A percentile compares a stretch with the other conserved stretches of the same genome.
phyloP scores from a whole-genome alignment of 805 yeast species.

The Lipomyces kockii region DNA sequence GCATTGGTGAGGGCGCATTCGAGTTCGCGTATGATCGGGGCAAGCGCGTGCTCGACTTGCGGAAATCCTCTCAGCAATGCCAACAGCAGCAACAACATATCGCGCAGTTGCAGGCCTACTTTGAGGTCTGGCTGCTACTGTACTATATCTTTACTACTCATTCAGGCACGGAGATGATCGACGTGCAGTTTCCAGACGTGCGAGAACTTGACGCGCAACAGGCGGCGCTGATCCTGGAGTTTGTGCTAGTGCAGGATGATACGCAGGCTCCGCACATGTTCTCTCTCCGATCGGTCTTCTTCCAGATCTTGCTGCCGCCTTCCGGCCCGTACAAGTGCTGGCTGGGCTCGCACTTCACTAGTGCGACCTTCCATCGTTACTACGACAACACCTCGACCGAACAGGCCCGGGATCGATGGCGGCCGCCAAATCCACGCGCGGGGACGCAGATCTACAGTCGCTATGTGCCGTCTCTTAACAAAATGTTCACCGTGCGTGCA shows the following conservation, averaged over 20 bases:
- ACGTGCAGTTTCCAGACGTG: background rate
- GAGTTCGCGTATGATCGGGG: background rate
- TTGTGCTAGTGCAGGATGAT: background rate
- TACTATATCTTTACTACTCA: background rate
- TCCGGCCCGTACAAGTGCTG: constrained; percentile 2
- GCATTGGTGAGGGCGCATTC: background rate
- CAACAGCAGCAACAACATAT: background rate
- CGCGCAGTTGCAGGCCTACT: background rate
- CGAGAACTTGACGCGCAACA: background rate
- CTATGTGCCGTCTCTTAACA: constrained; percentile 33
- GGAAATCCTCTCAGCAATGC: background rate
- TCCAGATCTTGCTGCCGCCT: background rate
- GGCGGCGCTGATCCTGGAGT: background rate
- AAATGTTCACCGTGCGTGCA: constrained; percentile 22
- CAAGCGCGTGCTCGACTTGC: background rate
- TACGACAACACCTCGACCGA: background rate
- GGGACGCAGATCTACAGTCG: constrained; percentile 28
- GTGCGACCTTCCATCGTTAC: background rate
- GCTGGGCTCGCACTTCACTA: background rate
- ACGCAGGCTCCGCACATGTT: background rate
- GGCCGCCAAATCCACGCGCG: constrained; percentile 11
- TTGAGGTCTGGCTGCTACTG: background rate
- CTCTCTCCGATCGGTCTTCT: constrained; percentile 13
- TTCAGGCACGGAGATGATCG: background rate
- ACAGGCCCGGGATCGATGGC: constrained; percentile 9